Conservation (phyloP, 345 rosid species). For the Acer saccharum region DNA sequence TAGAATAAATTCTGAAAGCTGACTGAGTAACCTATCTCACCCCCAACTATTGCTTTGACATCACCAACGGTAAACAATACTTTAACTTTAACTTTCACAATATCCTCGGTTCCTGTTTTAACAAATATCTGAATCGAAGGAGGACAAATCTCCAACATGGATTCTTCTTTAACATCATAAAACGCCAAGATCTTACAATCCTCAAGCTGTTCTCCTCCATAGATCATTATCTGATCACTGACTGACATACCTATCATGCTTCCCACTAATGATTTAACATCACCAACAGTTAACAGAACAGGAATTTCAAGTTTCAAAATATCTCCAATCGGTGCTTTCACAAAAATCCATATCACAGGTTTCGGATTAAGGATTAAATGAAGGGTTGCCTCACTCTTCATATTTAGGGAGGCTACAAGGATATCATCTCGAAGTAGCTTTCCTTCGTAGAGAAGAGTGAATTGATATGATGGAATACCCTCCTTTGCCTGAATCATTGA, state of each 20-base stretch:
- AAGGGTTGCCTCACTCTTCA: slow-evolving; percentile 28
- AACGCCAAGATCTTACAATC: slow-evolving; percentile 33
- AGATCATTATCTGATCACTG: background rate
- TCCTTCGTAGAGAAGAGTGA: slow-evolving; percentile 32
- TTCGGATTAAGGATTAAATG: slow-evolving; percentile 25
- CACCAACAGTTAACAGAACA: slow-evolving; percentile 17
- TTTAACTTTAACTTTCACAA: slow-evolving; percentile 17
- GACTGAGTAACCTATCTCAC: slow-evolving; percentile 6
- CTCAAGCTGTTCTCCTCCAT: slow-evolving; percentile 32
- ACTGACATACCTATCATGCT: slow-evolving; percentile 14
- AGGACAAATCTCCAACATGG: slow-evolving; percentile 25
- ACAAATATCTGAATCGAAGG: slow-evolving; percentile 32
- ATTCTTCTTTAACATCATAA: slow-evolving; percentile 35
- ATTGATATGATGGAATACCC: slow-evolving; percentile 29
- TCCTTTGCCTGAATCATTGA: slow-evolving; percentile 25
- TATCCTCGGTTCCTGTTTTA: background rate
- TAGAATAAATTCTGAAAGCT: slow-evolving; percentile 8
- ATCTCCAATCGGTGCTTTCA: slow-evolving; percentile 24
- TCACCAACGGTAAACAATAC: slow-evolving; percentile 21
- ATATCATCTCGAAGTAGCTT: slow-evolving; percentile 29
- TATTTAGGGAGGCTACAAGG: slow-evolving; percentile 27
- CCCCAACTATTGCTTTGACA: slow-evolving; percentile 35
- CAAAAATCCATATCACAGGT: slow-evolving; percentile 27
- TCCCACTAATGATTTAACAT: slow-evolving; percentile 34
- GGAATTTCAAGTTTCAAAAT: slow-evolving; percentile 26